Conservation (phyloP, 495 filamentous ascomycete genomes). For the Neurospora africana region DNA sequence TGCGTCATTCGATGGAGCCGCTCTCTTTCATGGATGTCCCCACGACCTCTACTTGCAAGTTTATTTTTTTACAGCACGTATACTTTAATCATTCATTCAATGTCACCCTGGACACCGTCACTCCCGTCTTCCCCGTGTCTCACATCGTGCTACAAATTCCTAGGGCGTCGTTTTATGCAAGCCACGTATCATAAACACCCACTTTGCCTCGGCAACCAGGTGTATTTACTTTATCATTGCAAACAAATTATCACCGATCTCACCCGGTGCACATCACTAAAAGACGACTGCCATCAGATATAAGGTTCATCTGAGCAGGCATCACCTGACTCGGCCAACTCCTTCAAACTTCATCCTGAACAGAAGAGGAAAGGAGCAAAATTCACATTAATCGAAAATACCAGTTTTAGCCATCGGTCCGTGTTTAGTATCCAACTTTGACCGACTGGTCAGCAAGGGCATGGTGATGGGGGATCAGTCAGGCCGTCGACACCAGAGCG, state of each 20-base stretch:
- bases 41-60: not conserved
- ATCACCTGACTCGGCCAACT: not conserved
- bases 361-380: not conserved
- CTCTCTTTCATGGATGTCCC: not conserved
- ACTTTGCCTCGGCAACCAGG: not conserved
- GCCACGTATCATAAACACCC: not conserved
- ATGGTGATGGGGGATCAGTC: constrained; percentile 6
- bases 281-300: not conserved
- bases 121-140: not conserved
- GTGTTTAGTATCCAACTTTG: not conserved
- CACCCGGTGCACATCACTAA: not conserved
- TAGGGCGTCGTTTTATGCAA: not conserved
- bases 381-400: not conserved
- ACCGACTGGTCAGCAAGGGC: not conserved
- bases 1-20: not conserved
- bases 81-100: not conserved
- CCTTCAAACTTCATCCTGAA: not conserved
- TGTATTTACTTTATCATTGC: not conserved
- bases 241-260: not conserved
- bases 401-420: not conserved
- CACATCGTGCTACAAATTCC: not conserved
- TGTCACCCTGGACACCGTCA: not conserved
- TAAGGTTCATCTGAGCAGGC: not conserved
- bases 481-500: not conserved
- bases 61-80: not conserved